Conservation (phyloP, 2,329 filamentous ascomycete genomes). For the Xylariales sp. region DNA sequence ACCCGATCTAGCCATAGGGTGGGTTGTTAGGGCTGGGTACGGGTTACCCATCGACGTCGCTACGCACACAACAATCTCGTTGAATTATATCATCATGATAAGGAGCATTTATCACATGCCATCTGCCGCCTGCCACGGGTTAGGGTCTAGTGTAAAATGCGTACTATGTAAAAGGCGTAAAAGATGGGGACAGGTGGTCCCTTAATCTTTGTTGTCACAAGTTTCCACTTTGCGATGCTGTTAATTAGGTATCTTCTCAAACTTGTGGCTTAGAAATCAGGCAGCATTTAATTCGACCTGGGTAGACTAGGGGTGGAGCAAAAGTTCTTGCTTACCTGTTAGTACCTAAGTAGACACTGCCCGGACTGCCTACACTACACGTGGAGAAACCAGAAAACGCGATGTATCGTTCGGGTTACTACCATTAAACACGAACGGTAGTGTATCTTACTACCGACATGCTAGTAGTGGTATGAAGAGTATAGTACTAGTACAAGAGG, state of each 20-base stretch:
- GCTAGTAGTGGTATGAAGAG: not conserved
- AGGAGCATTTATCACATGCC: constrained; percentile 15
- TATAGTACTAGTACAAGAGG: constrained; percentile 21
- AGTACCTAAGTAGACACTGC: no score
- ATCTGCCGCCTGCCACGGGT: constrained; percentile 16
- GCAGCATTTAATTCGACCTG: not conserved
- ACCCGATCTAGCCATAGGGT: constrained; percentile 14
- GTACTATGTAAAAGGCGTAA: no score
- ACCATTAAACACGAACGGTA: not conserved
- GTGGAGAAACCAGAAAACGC: constrained; percentile 9
- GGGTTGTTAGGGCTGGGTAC: constrained; percentile 37
- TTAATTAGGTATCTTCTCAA: not conserved
- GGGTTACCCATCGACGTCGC: constrained; percentile 7
- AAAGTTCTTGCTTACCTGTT: no score
- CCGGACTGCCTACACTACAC: not conserved
- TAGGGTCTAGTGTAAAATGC: not conserved
- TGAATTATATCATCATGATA: constrained; percentile 15
- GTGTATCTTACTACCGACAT: no score
- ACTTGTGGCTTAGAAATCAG: not conserved
- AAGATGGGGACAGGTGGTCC: no score
- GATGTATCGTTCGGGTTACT: constrained; percentile 2
- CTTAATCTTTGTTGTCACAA: no score
- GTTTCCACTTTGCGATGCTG: no score
- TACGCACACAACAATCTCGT: constrained; percentile 22
- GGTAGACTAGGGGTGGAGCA: no score